phyloP scores from a whole-genome alignment of 164 flowering plant genomes.

The Houttuynia cordata region DNA sequence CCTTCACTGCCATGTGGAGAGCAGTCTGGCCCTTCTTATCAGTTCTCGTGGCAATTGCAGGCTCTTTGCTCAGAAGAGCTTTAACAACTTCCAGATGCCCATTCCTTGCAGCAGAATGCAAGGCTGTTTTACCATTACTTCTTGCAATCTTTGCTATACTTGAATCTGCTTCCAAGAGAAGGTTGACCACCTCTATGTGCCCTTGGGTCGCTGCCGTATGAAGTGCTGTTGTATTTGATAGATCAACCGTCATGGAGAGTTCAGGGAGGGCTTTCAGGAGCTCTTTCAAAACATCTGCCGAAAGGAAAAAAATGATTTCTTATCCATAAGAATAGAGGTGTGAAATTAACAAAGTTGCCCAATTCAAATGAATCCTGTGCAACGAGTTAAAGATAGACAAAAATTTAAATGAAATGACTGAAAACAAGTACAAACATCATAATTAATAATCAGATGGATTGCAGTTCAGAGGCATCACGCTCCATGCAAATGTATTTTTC shows the following conservation, averaged over 20 bases:
- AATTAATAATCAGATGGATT: no score
- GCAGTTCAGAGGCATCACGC: no score
- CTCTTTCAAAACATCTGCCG: conserved; percentile 56
- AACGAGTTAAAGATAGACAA: no score
- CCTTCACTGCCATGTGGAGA: conserved; percentile 95
- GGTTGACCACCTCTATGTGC: conserved; percentile 52
- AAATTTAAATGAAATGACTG: no score
- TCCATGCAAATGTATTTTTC: no score
- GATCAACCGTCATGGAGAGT: conserved; percentile 77
- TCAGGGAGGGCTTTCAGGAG: conserved; percentile 61
- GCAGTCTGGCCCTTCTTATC: conserved; percentile 98
- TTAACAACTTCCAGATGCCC: conserved; percentile 68
- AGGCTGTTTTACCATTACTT: conserved; percentile 85
- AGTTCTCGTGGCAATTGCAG: conserved; percentile 37
- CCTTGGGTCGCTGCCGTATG: conserved; percentile 92
- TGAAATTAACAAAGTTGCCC: no score
- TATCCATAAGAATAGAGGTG: no score
- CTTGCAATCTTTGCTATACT: conserved; percentile 60
- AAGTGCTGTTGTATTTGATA: conserved; percentile 78
- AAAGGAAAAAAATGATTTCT: neutral
- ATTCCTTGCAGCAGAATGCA: conserved; percentile 92
- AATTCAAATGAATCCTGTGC: no score
- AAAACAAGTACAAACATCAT: no score
- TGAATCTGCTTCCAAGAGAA: conserved; percentile 55
- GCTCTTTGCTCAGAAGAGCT: conserved; percentile 52